A percentile compares a stretch with the other conserved stretches of the same genome.
phyloP scores from a whole-genome alignment of 176 grass and related monocot genomes.

The Oryza officinalis region DNA sequence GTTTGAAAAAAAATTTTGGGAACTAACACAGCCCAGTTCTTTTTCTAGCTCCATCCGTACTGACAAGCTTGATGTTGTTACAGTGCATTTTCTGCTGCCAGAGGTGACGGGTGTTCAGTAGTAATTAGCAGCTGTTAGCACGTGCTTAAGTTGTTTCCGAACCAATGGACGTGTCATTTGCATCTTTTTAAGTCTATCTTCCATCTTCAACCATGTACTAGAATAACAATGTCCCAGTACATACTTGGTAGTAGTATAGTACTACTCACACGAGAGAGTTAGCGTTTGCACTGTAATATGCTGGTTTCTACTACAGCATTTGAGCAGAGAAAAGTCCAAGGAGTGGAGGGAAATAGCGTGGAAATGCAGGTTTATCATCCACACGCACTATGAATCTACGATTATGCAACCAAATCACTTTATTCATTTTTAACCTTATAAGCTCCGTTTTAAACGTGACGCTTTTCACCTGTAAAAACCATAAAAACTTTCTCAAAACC shows the following conservation, averaged over 20 bases:
- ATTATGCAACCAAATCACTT: background rate
- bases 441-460: too few relatives aligned
- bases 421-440: too few relatives aligned
- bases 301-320: background rate
- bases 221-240: too few relatives aligned
- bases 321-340: background rate
- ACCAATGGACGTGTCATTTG: background rate
- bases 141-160: background rate
- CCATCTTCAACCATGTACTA: background rate
- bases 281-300: too few relatives aligned
- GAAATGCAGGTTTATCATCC: background rate
- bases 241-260: too few relatives aligned
- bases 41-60: background rate
- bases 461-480: too few relatives aligned
- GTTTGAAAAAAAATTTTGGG: too few relatives aligned
- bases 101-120: background rate
- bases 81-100: background rate
- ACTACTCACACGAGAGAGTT: too few relatives aligned
- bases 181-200: background rate
- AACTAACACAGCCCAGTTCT: too few relatives aligned
- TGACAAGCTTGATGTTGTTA: background rate
- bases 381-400: background rate
- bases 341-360: background rate
- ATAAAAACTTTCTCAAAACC: too few relatives aligned
- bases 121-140: background rate